phyloP scores from a whole-genome alignment of 495 filamentous ascomycete species.

The Penicillium maclennaniae region DNA sequence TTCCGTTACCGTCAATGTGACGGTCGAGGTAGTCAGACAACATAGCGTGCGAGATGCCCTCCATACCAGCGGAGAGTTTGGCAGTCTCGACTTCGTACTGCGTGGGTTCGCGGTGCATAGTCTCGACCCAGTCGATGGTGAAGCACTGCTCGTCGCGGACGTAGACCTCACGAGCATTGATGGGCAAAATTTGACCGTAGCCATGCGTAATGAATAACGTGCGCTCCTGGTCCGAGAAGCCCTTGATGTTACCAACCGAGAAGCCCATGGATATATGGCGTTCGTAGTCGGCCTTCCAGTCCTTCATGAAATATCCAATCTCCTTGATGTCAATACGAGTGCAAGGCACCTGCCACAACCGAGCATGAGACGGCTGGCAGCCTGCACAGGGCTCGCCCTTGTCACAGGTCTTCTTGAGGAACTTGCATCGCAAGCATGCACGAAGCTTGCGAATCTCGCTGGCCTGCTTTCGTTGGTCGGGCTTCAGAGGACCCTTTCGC shows the following conservation, averaged over 20 bases:
- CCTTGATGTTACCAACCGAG: constrained; percentile 89
- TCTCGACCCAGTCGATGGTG: constrained; percentile 85
- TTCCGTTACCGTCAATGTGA: constrained; percentile 74
- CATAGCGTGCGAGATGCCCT: constrained; percentile 70
- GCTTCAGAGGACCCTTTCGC: constrained; percentile 78
- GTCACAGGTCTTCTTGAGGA: constrained; percentile 96
- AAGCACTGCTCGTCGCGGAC: constrained; percentile 91
- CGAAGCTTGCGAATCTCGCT: constrained; percentile 89
- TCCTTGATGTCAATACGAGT: constrained; percentile 97
- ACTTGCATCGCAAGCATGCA: constrained; percentile 93
- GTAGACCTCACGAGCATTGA: constrained; percentile 85
- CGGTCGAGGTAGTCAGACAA: constrained; percentile 87
- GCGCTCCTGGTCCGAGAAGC: constrained; percentile 75
- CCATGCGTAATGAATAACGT: constrained; percentile 82
- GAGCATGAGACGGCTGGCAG: constrained; percentile 87
- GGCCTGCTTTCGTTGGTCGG: constrained; percentile 92
- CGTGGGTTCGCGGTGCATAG: constrained; percentile 63
- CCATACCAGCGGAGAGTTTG: constrained; percentile 76
- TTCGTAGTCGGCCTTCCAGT: constrained; percentile 94
- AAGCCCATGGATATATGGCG: constrained; percentile 81
- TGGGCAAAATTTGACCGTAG: constrained; percentile 81
- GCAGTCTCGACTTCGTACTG: constrained; percentile 82
- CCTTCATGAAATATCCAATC: constrained; percentile 95
- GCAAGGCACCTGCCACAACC: constrained; percentile 92
- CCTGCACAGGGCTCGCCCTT: constrained; percentile 91